These are phyloP conservation scores for Clathrus columnatus DNA, from an alignment of 768 basidiomycete species.

Conservation along the genomic window DNA sequence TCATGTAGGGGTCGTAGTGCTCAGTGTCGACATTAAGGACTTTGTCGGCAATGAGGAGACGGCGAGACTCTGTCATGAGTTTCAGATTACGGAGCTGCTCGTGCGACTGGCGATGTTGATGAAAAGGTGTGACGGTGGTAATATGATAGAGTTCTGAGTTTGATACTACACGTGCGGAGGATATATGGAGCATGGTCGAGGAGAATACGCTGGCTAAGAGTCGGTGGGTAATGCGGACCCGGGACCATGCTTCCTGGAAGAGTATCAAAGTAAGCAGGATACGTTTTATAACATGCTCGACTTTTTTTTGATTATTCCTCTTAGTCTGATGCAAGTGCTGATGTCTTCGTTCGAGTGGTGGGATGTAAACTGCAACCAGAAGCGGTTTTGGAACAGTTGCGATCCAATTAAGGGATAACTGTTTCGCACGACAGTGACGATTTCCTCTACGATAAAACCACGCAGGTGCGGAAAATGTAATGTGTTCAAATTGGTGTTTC, in stretches of 20 bases:
- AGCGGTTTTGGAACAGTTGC: too few relatives aligned
- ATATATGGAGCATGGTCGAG: constrained; percentile 80
- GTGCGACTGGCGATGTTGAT: constrained; percentile 17
- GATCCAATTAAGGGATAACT: too few relatives aligned
- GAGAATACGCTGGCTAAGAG: constrained; percentile 73
- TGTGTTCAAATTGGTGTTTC: constrained; percentile 42
- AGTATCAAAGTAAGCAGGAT: constrained; percentile 48
- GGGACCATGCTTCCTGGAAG: constrained; percentile 17
- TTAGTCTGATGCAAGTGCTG: constrained; percentile 28
- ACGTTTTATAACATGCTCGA: constrained; percentile 1
- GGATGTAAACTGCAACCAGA: constrained; percentile 33
- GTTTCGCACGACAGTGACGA: constrained; percentile 11
- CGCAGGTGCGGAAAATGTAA: constrained; percentile 30
- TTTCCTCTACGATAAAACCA: constrained; percentile 15
- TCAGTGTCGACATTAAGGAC: constrained; percentile 83
- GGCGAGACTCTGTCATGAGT: constrained; percentile 80
- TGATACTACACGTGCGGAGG: constrained; percentile 50
- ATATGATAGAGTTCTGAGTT: too few relatives aligned
- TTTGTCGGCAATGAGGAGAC: constrained; percentile 69
- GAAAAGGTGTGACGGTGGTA: too few relatives aligned
- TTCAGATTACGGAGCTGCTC: constrained; percentile 77
- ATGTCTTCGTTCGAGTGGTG: constrained; percentile 34
- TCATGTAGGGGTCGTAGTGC: constrained; percentile 87
- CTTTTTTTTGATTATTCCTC: constrained; percentile 7
- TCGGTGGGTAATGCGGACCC: constrained; percentile 52